A percentile compares a stretch with the other conserved stretches of the same genome.
Evolutionary conservation across 2,329 filamentous ascomycete genomes (phyloP).

Genomic region (Trichophyton simii): DNA sequence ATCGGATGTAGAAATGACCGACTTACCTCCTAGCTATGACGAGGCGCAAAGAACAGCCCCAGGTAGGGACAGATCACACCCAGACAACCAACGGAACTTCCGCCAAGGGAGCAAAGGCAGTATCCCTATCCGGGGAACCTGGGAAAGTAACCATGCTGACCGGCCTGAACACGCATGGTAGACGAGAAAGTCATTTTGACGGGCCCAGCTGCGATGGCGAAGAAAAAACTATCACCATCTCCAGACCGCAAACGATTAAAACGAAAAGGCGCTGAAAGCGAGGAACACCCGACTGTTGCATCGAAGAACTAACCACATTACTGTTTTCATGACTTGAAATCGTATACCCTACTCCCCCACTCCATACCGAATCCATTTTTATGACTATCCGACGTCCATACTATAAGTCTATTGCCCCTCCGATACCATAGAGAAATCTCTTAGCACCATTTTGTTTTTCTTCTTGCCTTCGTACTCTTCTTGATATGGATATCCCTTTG

Average conservation of each 20-base stretch:
- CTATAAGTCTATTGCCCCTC: neutral
- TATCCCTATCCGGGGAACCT: neutral
- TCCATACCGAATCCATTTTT: neutral
- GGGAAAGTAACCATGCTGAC: slow-evolving; percentile 17
- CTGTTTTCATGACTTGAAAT: neutral
- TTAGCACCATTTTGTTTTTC: neutral
- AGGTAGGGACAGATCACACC: slow-evolving; percentile 20
- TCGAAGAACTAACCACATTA: neutral
- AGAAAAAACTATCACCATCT: slow-evolving; percentile 6
- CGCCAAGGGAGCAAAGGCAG: neutral
- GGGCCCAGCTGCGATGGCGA: slow-evolving; percentile 3
- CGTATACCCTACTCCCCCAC: neutral
- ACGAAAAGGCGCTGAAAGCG: slow-evolving; percentile 20
- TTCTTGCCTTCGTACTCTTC: neutral
- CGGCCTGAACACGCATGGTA: slow-evolving; percentile 20
- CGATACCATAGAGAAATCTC: neutral
- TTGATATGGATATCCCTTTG: neutral
- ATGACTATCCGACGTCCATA: neutral
- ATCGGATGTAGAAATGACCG: slow-evolving; percentile 8
- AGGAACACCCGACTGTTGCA: neutral
- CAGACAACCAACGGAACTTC: neutral
- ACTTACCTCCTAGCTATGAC: slow-evolving; percentile 8
- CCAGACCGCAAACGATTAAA: slow-evolving; percentile 24
- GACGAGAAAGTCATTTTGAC: slow-evolving; percentile 13
- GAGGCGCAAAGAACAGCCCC: slow-evolving; percentile 14